A percentile compares a stretch with the other conserved stretches of the same genome.
These are phyloP conservation scores for Pyrenula massariospora DNA, from an alignment of 495 filamentous ascomycete genomes.

Conservation along the genomic window DNA sequence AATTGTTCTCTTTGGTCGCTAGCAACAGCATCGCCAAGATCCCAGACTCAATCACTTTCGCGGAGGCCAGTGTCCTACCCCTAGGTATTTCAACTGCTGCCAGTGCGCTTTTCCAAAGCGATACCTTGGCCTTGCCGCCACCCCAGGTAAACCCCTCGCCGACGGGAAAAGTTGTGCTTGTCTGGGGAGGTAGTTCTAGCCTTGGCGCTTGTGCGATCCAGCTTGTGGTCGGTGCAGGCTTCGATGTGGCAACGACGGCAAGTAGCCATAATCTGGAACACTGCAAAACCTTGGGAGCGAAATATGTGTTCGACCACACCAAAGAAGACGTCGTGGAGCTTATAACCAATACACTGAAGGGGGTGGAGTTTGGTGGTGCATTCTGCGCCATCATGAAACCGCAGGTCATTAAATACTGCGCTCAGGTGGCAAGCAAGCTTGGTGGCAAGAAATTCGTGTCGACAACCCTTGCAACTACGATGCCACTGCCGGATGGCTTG, in stretches of 20 bases:
- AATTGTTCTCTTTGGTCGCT: constrained; percentile 29
- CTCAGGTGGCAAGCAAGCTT: neutral
- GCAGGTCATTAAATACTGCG: neutral
- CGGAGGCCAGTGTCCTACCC: constrained; percentile 36
- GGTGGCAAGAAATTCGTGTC: constrained; percentile 7
- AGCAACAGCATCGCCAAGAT: constrained; percentile 26
- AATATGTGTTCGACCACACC: constrained; percentile 45
- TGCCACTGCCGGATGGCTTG: constrained; percentile 3
- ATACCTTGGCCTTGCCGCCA: constrained; percentile 2
- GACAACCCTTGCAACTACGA: neutral
- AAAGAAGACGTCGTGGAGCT: constrained; percentile 18
- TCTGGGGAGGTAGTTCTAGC: constrained; percentile 50
- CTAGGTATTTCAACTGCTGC: constrained; percentile 29
- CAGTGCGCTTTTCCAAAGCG: constrained; percentile 10
- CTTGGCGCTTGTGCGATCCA: constrained; percentile 53
- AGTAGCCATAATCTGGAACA: constrained; percentile 41
- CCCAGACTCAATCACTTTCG: constrained; percentile 33
- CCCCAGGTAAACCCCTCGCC: constrained; percentile 8
- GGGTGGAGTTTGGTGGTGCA: constrained; percentile 4
- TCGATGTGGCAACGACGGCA: constrained; percentile 43
- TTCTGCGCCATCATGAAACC: constrained; percentile 1
- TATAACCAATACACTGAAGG: constrained; percentile 11
- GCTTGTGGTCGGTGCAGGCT: constrained; percentile 44
- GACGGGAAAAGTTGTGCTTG: constrained; percentile 30
- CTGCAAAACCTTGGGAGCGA: constrained; percentile 41